Conservation (phyloP, 2,329 filamentous ascomycete genomes). For the Dactylonectria estremocensis region DNA sequence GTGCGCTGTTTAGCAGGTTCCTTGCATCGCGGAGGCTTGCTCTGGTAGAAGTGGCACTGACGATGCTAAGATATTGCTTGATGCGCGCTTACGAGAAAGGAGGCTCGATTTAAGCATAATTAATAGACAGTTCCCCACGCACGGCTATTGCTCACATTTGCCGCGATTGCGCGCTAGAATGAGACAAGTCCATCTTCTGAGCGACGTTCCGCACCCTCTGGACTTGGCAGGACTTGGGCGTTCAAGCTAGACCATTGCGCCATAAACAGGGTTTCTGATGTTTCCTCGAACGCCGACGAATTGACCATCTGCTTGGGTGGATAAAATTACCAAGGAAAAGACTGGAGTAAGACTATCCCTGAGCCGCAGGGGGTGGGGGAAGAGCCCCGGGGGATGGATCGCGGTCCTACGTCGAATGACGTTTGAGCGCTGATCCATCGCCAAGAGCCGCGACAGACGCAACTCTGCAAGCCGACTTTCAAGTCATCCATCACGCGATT, state of each 20-base stretch:
- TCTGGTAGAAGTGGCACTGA: background rate
- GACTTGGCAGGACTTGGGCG: conserved; percentile 2
- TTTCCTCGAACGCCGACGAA: conserved; percentile 7
- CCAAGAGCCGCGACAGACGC: background rate
- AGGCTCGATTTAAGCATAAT: conserved; percentile 39
- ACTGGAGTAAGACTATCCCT: background rate
- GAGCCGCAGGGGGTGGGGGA: background rate
- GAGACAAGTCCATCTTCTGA: background rate
- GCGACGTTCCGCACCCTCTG: background rate
- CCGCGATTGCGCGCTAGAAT: background rate
- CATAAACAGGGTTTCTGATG: conserved; percentile 34
- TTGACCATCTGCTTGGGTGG: background rate
- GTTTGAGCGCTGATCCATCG: background rate
- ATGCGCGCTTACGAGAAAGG: conserved; percentile 1
- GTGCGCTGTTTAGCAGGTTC: background rate
- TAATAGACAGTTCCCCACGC: conserved; percentile 14
- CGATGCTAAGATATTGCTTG: background rate
- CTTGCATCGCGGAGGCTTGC: background rate
- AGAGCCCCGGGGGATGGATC: background rate
- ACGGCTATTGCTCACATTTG: background rate
- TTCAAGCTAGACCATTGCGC: conserved; percentile 25
- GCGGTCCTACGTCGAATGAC: background rate
- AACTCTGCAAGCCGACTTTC: background rate
- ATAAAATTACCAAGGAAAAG: background rate
- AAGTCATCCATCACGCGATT: background rate